A percentile compares a stretch with the other conserved stretches of the same genome.
phyloP scores from a whole-genome alignment of 495 filamentous ascomycete genomes.

The Chaetomidium leptoderma region DNA sequence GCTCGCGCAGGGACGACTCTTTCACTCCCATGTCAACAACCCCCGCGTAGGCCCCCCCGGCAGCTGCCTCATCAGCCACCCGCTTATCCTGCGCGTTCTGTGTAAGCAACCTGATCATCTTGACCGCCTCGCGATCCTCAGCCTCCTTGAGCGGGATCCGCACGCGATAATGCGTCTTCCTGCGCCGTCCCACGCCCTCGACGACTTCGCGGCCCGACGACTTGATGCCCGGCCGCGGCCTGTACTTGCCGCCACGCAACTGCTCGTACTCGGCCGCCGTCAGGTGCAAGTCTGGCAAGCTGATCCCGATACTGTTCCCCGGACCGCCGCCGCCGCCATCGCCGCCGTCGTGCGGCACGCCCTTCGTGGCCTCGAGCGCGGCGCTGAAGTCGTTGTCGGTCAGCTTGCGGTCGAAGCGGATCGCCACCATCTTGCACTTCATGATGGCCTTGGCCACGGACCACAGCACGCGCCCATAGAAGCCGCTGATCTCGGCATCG shows the following conservation, averaged over 20 bases:
- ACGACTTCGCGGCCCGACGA: slow-evolving; percentile 20
- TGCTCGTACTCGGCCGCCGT: slow-evolving; percentile 40
- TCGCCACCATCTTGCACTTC: slow-evolving; percentile 68
- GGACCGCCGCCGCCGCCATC: slow-evolving; percentile 28
- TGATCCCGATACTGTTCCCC: slow-evolving; percentile 44
- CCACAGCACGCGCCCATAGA: slow-evolving; percentile 73
- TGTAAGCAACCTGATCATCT: slow-evolving; percentile 31
- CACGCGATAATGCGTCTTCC: slow-evolving; percentile 35
- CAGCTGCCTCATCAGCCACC: background rate
- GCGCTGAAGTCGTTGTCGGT: slow-evolving; percentile 50
- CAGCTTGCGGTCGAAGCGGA: slow-evolving; percentile 42
- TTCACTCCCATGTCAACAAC: background rate
- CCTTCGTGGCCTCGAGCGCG: slow-evolving; percentile 39
- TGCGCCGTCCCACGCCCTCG: slow-evolving; percentile 12
- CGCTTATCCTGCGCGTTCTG: slow-evolving; percentile 6
- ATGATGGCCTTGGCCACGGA: slow-evolving; percentile 79
- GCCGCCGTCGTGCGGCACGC: slow-evolving; percentile 27
- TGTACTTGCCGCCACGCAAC: slow-evolving; percentile 28
- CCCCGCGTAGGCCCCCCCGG: background rate
- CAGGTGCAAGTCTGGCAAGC: slow-evolving; percentile 51
- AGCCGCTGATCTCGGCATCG: slow-evolving; percentile 65
- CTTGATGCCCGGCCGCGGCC: slow-evolving; percentile 25
- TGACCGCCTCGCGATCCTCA: slow-evolving; percentile 31
- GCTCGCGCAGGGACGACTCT: background rate
- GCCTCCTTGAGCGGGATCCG: slow-evolving; percentile 37